Percentiles rank a stretch among this genome's conserved stretches.
Evolutionary conservation across 345 rosid species (phyloP).

Genomic region (Ceriops zippeliana): DNA sequence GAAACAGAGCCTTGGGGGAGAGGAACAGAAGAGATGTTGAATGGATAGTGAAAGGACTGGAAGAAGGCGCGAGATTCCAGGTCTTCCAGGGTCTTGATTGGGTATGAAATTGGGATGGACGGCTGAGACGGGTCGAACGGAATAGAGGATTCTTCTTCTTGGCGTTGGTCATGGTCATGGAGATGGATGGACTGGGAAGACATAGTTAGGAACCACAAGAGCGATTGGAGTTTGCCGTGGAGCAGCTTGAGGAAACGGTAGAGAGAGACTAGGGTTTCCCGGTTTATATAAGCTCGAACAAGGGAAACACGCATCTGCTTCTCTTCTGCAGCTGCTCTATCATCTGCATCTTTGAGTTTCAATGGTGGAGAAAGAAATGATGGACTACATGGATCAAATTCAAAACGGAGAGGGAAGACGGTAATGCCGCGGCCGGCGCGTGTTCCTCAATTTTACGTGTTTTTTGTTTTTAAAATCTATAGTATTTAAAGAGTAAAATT

Average conservation of each 20-base stretch:
- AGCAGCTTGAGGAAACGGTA: slow-evolving; percentile 13
- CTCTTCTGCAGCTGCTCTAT: no score
- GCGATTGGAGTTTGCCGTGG: neutral
- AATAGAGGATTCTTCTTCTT: neutral
- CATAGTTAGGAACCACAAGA: neutral
- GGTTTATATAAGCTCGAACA: neutral
- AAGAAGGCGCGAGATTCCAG: slow-evolving; percentile 60
- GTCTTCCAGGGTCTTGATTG: slow-evolving; percentile 59
- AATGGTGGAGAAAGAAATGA: no score
- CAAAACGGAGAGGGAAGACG: no score
- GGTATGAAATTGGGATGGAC: slow-evolving; percentile 68
- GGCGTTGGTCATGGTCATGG: neutral
- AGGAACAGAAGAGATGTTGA: slow-evolving; percentile 54
- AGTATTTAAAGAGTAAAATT: no score
- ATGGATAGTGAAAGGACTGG: slow-evolving; percentile 76
- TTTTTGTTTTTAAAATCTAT: no score
- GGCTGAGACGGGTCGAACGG: neutral
- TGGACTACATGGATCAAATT: no score
- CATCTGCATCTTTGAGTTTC: no score
- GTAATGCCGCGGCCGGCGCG: no score
- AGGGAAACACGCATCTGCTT: neutral
- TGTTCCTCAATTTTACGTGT: no score
- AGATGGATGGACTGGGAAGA: neutral
- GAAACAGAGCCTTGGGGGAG: slow-evolving; percentile 27
- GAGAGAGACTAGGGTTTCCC: neutral